phyloP scores from a whole-genome alignment of 768 basidiomycete genomes.

The Floccularia luteovirens region DNA sequence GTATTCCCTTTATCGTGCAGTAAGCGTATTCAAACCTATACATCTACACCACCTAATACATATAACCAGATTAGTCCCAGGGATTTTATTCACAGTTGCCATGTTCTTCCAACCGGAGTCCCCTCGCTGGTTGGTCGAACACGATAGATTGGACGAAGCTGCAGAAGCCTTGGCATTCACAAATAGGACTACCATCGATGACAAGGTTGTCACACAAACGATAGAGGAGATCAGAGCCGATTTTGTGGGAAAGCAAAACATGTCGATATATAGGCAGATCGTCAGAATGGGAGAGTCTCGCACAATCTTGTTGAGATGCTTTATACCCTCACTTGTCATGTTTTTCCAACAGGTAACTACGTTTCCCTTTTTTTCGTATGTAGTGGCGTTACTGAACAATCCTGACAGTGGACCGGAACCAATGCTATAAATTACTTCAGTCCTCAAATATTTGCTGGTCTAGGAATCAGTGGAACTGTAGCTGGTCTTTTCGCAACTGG shows the following conservation, averaged over 20 bases:
- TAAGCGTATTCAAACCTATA: conserved; percentile 7
- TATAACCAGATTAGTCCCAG: conserved; percentile 32
- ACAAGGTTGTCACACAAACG: conserved; percentile 24
- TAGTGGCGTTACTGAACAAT: background rate
- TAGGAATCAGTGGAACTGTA: conserved; percentile 36
- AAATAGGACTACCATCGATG: conserved; percentile 19
- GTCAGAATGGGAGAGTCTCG: conserved; percentile 34
- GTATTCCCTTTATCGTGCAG: conserved; percentile 44
- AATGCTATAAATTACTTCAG: conserved; percentile 51
- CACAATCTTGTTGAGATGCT: conserved; percentile 31
- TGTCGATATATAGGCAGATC: conserved; percentile 26
- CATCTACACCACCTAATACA: background rate
- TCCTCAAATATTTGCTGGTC: conserved; percentile 39
- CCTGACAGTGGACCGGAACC: conserved; percentile 38
- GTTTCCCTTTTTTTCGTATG: background rate
- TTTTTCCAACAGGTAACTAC: conserved; percentile 27
- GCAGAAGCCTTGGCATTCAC: conserved; percentile 28
- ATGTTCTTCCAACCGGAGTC: conserved; percentile 49
- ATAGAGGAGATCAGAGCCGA: conserved; percentile 43
- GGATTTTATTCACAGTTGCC: conserved; percentile 34
- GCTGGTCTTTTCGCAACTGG: conserved; percentile 45
- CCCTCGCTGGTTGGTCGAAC: conserved; percentile 49
- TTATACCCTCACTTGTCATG: conserved; percentile 40
- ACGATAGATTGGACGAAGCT: conserved; percentile 31
- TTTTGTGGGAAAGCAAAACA: conserved; percentile 30